Percentiles rank a stretch among this genome's conserved stretches.
phyloP scores from a whole-genome alignment of 305 asterid species.

The Ajuga reptans region DNA sequence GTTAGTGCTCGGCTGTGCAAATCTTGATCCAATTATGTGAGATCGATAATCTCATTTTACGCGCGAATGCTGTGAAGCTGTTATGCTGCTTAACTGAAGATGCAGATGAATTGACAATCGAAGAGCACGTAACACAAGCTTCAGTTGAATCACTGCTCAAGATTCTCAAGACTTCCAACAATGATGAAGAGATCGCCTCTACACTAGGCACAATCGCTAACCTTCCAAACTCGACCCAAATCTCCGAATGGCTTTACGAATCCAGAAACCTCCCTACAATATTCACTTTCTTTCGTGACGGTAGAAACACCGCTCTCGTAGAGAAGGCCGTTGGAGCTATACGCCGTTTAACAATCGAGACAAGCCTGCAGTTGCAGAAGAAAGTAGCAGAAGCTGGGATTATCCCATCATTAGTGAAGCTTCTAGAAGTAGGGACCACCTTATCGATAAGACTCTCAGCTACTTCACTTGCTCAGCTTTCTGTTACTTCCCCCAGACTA shows the following conservation, averaged over 20 bases:
- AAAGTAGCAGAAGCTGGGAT: conserved; percentile 48
- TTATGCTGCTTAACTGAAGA: conserved; percentile 40
- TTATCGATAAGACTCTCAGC: conserved; percentile 38
- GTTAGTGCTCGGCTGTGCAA: conserved; percentile 50
- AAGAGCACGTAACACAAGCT: conserved; percentile 35
- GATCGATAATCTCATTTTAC: conserved; percentile 29
- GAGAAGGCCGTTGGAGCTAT: conserved; percentile 54
- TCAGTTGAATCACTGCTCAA: conserved; percentile 36
- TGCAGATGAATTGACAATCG: conserved; percentile 27
- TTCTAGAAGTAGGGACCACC: conserved; percentile 43
- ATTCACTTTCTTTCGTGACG: conserved; percentile 26
- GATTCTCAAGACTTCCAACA: conserved; percentile 32
- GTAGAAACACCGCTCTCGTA: conserved; percentile 24
- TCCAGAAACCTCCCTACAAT: conserved; percentile 34
- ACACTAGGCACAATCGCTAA: conserved; percentile 47
- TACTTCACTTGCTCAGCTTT: conserved; percentile 44
- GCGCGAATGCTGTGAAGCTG: conserved; percentile 47
- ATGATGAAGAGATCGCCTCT: conserved; percentile 47
- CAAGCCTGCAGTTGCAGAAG: conserved; percentile 36
- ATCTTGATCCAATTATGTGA: conserved; percentile 41
- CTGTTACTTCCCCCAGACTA: conserved; percentile 36
- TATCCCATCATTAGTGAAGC: conserved; percentile 38
- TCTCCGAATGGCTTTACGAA: conserved; percentile 49
- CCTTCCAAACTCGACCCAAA: conserved; percentile 39
- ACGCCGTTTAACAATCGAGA: conserved; percentile 40